Conservation (phyloP, 495 filamentous ascomycete genomes). For the Delitschia confertaspora region DNA sequence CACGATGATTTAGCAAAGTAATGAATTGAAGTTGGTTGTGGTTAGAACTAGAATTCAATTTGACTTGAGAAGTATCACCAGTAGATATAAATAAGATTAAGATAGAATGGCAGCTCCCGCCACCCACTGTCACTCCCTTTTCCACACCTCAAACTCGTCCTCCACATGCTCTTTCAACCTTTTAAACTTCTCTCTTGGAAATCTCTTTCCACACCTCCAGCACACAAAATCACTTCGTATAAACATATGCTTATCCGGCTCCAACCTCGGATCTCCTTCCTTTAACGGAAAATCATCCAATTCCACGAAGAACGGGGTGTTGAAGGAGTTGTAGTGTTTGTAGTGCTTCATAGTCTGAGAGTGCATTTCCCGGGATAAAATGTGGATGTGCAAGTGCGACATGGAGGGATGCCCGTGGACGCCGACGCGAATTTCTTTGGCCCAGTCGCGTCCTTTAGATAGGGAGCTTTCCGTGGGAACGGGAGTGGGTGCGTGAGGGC, state of each 20-base stretch:
- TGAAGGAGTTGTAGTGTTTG: constrained; percentile 91
- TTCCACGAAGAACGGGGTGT: constrained; percentile 74
- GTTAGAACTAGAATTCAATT: not conserved
- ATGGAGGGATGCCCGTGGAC: constrained; percentile 84
- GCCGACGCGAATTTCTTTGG: constrained; percentile 63
- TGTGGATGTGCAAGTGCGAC: constrained; percentile 87
- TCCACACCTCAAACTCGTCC: constrained; percentile 77
- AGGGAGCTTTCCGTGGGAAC: constrained; percentile 32
- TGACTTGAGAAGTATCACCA: no score
- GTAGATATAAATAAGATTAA: no score
- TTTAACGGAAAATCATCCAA: constrained; percentile 75
- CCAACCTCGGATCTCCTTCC: constrained; percentile 49
- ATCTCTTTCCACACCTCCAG: constrained; percentile 75
- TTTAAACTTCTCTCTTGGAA: constrained; percentile 61
- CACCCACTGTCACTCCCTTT: constrained; percentile 37
- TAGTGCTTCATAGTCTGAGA: constrained; percentile 62
- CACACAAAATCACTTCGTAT: no score
- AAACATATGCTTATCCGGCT: constrained; percentile 56
- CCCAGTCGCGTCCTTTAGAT: constrained; percentile 61
- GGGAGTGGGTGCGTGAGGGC: no score
- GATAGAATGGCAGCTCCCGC: no score
- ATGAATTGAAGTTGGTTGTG: not conserved
- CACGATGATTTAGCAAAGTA: no score
- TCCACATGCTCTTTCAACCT: constrained; percentile 67
- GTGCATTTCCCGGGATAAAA: constrained; percentile 65